Evolutionary conservation across 179 eudicot genomes (phyloP), one percentile per base, ranked within the genome.

Genomic region (Vitellaria paradoxa): DNA sequence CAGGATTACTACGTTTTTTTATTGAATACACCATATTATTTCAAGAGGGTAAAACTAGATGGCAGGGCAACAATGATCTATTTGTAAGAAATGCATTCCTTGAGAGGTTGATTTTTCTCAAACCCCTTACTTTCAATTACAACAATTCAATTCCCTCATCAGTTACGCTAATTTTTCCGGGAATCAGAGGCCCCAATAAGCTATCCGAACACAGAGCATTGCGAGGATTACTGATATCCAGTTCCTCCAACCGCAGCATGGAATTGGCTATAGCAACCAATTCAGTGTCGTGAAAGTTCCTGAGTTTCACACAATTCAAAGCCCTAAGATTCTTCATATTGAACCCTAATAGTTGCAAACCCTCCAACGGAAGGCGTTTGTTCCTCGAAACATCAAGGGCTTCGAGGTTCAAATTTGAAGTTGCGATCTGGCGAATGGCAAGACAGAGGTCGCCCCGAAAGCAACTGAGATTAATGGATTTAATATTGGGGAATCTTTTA

Each of bases 321-420:
- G 37, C 37, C 37, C 37, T 30, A 30, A 30, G 37, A 30, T 30
- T 30, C 37, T 30, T 30, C 37, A 30, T 30, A 30, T 30, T 30
- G 1, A 2, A 30, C 37, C 76, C 70, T 3, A 71, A 7, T 20
- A 63, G 3, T 26, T 30, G 1, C 37, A 30, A 30, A 30, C 37
- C 37, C 37, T 30, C 55, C n/a, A 61, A 6, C 3, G 66, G 50
- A 4, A 26, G 63, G 23, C 7, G 55, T 1, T 47, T 7, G 66
- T 40, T 37, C 7, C 21, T 7, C 4, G 75, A 70, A 1, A 77
- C 45, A 45, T 68, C 67, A 2, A 86, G 76, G 77, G 83, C 75
- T 61, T 84, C 77, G 40, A 86, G 7, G 4, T 60, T 60, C 17
- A 84, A n/a, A n/a, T n/a, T n/a, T n/a, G n/a, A n/a, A n/a, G n/a